Percentiles rank a stretch among this genome's conserved stretches.
Evolutionary conservation across 768 basidiomycete genomes (phyloP).

Genomic region (Lentinula detonsa): DNA sequence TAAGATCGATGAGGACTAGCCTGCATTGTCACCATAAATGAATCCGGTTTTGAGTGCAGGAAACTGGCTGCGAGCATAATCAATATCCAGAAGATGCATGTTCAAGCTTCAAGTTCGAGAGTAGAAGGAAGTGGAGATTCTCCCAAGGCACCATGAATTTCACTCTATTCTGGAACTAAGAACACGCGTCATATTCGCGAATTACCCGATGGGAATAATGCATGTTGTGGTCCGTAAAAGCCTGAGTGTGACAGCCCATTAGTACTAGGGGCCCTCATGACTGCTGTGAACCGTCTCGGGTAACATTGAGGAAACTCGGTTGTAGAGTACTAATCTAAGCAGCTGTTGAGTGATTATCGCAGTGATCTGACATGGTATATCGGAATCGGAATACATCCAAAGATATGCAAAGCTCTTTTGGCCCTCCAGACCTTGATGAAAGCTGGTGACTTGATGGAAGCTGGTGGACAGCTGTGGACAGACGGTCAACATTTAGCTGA

Average conservation of each 20-base stretch:
- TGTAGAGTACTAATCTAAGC: too few relatives aligned
- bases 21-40: slow-evolving; percentile 47
- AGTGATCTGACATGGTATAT: too few relatives aligned
- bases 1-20: neutral
- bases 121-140: neutral
- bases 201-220: neutral
- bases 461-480: too few relatives aligned
- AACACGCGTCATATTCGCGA: neutral
- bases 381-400: too few relatives aligned
- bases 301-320: neutral
- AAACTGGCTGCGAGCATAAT: slow-evolving; percentile 34
- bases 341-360: too few relatives aligned
- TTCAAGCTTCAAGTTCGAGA: neutral
- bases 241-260: neutral
- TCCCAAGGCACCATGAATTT: neutral
- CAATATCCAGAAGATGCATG: slow-evolving; percentile 24
- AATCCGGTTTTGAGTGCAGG: slow-evolving; percentile 38
- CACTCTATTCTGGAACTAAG: neutral
- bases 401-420: too few relatives aligned
- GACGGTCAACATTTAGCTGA: too few relatives aligned
- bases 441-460: too few relatives aligned
- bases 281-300: neutral
- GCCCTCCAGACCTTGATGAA: too few relatives aligned
- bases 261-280: neutral
- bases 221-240: too few relatives aligned